Evolutionary conservation across 2,329 filamentous ascomycete genomes (phyloP).

Genomic region (Apiospora arundinis): DNA sequence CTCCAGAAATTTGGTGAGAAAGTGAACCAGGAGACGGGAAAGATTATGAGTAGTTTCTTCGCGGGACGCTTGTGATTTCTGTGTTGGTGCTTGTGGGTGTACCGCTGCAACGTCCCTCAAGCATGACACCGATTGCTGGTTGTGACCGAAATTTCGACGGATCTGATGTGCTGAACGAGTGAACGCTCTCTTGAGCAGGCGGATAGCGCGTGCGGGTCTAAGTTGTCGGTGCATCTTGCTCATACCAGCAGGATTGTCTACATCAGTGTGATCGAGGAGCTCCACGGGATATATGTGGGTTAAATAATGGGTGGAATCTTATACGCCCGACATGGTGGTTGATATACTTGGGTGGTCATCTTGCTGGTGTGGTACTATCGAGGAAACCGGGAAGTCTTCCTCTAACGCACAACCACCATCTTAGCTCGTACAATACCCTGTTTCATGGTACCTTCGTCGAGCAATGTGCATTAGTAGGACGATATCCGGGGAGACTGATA

Average conservation of each 20-base stretch:
- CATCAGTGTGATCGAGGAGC: neutral
- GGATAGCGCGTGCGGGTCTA: neutral
- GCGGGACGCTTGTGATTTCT: neutral
- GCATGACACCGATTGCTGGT: conserved; percentile 29
- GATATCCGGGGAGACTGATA: neutral
- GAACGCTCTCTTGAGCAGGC: conserved; percentile 1
- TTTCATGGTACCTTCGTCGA: neutral
- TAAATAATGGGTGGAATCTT: neutral
- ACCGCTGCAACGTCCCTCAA: conserved; percentile 21
- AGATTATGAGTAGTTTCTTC: conserved; percentile 31
- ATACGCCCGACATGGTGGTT: neutral
- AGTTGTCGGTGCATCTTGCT: conserved; percentile 2
- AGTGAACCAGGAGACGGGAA: conserved; percentile 35
- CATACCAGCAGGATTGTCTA: neutral
- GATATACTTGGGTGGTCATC: neutral
- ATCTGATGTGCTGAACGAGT: conserved; percentile 1
- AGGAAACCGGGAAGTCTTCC: neutral
- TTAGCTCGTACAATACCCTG: neutral
- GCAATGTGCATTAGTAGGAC: neutral
- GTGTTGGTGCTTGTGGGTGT: neutral
- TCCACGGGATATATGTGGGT: neutral
- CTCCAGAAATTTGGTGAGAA: conserved; percentile 38
- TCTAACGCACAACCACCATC: neutral
- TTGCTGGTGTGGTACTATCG: neutral
- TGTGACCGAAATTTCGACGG: neutral